These are phyloP conservation scores for Claviceps fusiformis DNA, from an alignment of 2,329 filamentous ascomycete genomes.

Conservation along the genomic window DNA sequence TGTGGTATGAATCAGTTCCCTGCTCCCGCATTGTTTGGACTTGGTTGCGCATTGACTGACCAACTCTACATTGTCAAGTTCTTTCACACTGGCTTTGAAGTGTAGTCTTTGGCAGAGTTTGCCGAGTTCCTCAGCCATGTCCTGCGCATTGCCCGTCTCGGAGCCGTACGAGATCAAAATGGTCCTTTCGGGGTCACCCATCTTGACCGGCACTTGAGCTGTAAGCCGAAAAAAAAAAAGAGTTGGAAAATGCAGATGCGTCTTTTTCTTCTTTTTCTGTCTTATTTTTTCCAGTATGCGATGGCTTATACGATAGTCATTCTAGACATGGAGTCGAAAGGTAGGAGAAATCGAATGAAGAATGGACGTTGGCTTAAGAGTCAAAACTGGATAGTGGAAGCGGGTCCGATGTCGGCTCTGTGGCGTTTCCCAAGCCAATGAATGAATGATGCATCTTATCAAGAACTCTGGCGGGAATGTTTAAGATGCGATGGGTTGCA, in stretches of 20 bases:
- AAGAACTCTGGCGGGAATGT: no score
- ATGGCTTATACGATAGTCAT: background rate
- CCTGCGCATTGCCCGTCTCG: conserved; percentile 88
- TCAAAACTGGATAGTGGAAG: no score
- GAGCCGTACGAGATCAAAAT: conserved; percentile 77
- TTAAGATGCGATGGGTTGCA: no score
- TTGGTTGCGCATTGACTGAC: conserved; percentile 35
- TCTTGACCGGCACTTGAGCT: conserved; percentile 6
- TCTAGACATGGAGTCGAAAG: background rate
- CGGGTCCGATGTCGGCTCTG: no score
- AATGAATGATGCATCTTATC: no score
- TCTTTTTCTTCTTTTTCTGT: no score
- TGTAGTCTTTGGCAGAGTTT: conserved; percentile 61
- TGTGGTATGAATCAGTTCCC: conserved; percentile 13
- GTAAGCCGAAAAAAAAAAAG: background rate
- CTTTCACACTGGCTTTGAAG: conserved; percentile 61
- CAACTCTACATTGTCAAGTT: conserved; percentile 63
- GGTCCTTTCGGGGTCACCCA: conserved; percentile 21
- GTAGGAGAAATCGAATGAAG: background rate
- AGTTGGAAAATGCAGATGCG: background rate
- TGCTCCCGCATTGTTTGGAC: no score
- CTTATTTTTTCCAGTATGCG: background rate
- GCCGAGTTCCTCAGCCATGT: conserved; percentile 76
- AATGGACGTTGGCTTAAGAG: background rate
- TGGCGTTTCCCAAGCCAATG: no score